These are phyloP conservation scores for Linnemannia hyalina DNA, from an alignment of 192 early-diverging fungal species.

Conservation along the genomic window DNA sequence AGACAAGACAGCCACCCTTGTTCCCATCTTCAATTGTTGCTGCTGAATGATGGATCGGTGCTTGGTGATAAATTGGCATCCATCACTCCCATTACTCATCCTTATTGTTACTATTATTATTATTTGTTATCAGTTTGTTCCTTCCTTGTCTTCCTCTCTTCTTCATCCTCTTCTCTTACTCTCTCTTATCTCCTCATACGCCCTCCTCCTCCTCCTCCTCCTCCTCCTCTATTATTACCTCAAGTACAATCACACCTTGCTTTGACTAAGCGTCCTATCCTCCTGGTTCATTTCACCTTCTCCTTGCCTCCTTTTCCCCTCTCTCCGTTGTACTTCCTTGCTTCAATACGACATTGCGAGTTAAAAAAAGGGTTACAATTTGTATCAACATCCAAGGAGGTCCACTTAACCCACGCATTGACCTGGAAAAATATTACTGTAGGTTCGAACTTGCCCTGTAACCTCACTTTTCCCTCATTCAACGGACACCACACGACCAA, in stretches of 20 bases:
- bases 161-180: not conserved
- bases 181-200: not conserved
- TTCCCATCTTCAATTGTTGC: not conserved
- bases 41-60: not conserved
- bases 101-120: not conserved
- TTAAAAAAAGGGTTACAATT: not conserved
- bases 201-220: not conserved
- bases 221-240: not conserved
- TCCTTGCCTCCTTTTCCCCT: not conserved
- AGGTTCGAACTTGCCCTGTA: not conserved
- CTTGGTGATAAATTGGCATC: not conserved
- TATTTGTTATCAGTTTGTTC: not conserved
- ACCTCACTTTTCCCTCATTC: not conserved
- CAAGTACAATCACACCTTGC: not conserved
- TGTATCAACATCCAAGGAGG: not conserved
- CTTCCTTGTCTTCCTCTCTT: not conserved
- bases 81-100: not conserved
- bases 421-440: not conserved
- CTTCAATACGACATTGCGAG: no score
- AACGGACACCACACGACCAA: not conserved
- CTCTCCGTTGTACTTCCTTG: not conserved
- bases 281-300: not conserved
- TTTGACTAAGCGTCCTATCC: conserved; percentile 1
- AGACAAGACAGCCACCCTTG: not conserved
- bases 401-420: not conserved